phyloP scores from a whole-genome alignment of 2,329 filamentous ascomycete genomes.

The Lizonia empirigonia region DNA sequence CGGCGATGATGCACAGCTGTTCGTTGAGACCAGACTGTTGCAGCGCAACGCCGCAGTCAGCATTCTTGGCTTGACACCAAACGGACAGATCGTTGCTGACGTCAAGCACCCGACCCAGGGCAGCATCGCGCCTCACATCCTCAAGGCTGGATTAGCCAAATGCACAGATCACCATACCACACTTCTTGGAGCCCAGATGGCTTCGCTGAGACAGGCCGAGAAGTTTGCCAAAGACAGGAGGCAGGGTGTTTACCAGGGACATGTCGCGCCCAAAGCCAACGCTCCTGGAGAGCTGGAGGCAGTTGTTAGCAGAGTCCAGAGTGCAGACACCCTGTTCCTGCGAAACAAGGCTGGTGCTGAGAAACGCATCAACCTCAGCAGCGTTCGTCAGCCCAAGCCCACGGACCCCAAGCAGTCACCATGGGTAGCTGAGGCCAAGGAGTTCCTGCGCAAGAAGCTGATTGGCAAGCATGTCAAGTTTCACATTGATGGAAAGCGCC shows the following conservation, averaged over 20 bases:
- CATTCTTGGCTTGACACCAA: slow-evolving; percentile 84
- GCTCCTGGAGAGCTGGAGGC: slow-evolving; percentile 74
- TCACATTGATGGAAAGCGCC: slow-evolving; percentile 86
- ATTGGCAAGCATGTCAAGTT: slow-evolving; percentile 96
- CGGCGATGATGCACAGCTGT: slow-evolving; percentile 85
- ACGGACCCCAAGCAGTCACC: slow-evolving; percentile 85
- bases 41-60: slow-evolving; percentile 85
- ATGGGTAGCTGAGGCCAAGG: slow-evolving; percentile 92
- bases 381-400: slow-evolving; percentile 88
- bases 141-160: slow-evolving; percentile 85
- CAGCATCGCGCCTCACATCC: slow-evolving; percentile 88
- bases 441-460: slow-evolving; percentile 88
- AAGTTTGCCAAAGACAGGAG: slow-evolving; percentile 79
- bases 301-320: slow-evolving; percentile 81
- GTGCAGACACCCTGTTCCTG: slow-evolving; percentile 86
- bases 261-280: slow-evolving; percentile 69
- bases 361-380: slow-evolving; percentile 90
- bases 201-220: slow-evolving; percentile 81
- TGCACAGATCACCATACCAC: slow-evolving; percentile 97
- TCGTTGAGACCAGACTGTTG: slow-evolving; percentile 82
- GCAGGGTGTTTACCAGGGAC: slow-evolving; percentile 79
- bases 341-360: slow-evolving; percentile 83
- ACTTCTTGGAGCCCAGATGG: slow-evolving; percentile 88
- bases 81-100: slow-evolving; percentile 87
- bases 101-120: slow-evolving; percentile 82